These are phyloP conservation scores for Penicillium sp. DNA, from an alignment of 2,329 filamentous ascomycete species.

Conservation along the genomic window DNA sequence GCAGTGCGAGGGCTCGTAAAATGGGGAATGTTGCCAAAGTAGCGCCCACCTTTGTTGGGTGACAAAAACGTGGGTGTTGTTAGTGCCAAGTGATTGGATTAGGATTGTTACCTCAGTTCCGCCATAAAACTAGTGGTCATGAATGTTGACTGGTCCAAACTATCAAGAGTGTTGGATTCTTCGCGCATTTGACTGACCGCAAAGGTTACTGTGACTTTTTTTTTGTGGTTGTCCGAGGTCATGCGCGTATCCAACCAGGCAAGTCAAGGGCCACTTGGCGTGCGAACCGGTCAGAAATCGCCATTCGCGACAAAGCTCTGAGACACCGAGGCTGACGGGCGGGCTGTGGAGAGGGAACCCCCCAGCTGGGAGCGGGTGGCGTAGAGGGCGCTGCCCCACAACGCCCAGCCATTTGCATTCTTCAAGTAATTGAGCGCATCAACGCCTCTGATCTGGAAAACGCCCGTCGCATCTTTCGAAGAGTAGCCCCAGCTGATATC, in stretches of 20 bases:
- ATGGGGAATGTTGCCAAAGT: no score
- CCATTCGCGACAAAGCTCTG: constrained; percentile 33
- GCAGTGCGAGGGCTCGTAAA: no score
- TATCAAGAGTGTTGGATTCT: constrained; percentile 24
- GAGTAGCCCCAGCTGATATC: constrained; percentile 18
- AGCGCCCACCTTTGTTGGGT: no score
- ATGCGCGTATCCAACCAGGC: constrained; percentile 33
- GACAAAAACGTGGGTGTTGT: no score
- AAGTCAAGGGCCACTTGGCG: constrained; percentile 25
- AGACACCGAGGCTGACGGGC: constrained; percentile 21
- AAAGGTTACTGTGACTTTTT: constrained; percentile 33
- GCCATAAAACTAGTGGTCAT: no score
- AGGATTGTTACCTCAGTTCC: background rate
- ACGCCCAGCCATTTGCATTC: constrained; percentile 33
- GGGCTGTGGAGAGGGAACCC: constrained; percentile 24
- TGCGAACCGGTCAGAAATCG: constrained; percentile 20
- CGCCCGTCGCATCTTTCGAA: constrained; percentile 25
- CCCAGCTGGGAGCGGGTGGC: constrained; percentile 30
- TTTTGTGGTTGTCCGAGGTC: constrained; percentile 31
- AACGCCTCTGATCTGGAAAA: constrained; percentile 30
- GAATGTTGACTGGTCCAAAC: background rate
- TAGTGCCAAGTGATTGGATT: no score
- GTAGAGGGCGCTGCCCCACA: constrained; percentile 41
- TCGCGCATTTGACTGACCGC: constrained; percentile 39
- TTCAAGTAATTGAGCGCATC: constrained; percentile 29